Evolutionary conservation across 2,329 filamentous ascomycete genomes (phyloP), one percentile per base, ranked within the genome.

Genomic region (Thielaviopsis ethacetica): DNA sequence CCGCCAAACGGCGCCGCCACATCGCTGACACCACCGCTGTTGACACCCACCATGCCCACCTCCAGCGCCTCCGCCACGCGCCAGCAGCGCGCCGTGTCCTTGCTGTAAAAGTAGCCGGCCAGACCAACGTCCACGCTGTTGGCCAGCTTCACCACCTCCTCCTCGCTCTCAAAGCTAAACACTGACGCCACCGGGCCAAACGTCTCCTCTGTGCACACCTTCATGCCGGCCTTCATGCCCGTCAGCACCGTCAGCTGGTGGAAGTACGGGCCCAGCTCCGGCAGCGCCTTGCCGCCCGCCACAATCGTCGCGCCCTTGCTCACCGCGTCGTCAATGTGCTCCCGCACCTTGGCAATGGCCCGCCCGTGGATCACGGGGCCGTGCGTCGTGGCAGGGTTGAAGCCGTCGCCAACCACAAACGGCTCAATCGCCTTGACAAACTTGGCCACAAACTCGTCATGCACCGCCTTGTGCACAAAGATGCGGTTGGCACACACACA

Each of bases 111-210:
- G 74, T 97, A 97, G 0, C 88, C 91, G 0, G 91, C 93, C 41
- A 98, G 77, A 1, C 93, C 93, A 44, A 97, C 91, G 57, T 91
- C 84, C 1, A 88, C 77, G 50, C 75, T 71, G 71, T 98, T 98
- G 4, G 93, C 91, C 64, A 91, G 73, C 63, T 80, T 76, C 27
- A 97, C 82, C 5, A 95, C 93, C 67, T 97, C 91, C 58, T 86
- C 84, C 72, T 97, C 93, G 0, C 84, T 89, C 53, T 88, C 80
- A 68, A 97, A 98, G 54, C 83, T 79, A 75, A 96, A 96, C 17
- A 97, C 72, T 0, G 87, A 91, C 0, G 91, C 91, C 0, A 97
- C 86, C 2, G 93, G 93, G 0, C 93, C 93, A 68, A 98, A 98
- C 0, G 91, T 98, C 76, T 98, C 93, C 71, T 97, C 91, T 1